Evolutionary conservation across 2,329 filamentous ascomycete genomes (phyloP).

Genomic region (Polytolypa hystricis): DNA sequence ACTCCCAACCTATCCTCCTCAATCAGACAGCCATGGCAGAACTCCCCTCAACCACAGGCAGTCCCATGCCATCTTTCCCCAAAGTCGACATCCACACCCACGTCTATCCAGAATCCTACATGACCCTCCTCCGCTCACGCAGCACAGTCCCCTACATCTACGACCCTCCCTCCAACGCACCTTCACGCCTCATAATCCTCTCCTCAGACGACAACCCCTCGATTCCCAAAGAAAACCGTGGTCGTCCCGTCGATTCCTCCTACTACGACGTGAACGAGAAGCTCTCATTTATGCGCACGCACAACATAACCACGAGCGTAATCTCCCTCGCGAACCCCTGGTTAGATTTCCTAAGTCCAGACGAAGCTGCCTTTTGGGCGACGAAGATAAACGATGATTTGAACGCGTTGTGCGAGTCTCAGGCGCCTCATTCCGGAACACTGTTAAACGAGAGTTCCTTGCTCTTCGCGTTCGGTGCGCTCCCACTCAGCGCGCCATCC

Average conservation of each 20-base stretch:
- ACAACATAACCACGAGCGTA: constrained; percentile 71
- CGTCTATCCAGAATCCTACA: constrained; percentile 51
- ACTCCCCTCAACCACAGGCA: no score
- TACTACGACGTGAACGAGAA: constrained; percentile 75
- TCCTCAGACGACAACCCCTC: constrained; percentile 34
- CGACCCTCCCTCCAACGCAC: constrained; percentile 23
- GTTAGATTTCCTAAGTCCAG: constrained; percentile 66
- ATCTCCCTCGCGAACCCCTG: constrained; percentile 88
- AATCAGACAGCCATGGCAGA: not conserved
- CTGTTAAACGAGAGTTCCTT: constrained; percentile 44
- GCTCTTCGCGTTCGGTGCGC: constrained; percentile 70
- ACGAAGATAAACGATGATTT: constrained; percentile 66
- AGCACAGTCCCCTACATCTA: constrained; percentile 36
- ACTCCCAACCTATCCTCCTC: no score
- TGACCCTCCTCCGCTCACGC: constrained; percentile 45
- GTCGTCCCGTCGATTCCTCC: constrained; percentile 70
- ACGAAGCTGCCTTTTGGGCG: constrained; percentile 54
- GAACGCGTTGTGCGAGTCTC: constrained; percentile 52
- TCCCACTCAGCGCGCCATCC: constrained; percentile 61
- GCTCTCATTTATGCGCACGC: constrained; percentile 75
- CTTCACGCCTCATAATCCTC: constrained; percentile 36
- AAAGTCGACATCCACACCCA: constrained; percentile 53
- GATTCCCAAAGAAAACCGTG: constrained; percentile 41
- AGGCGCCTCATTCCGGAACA: constrained; percentile 1
- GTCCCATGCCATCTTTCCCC: constrained; percentile 17